Evolutionary conservation across 2,329 filamentous ascomycete genomes (phyloP), one percentile per base, ranked within the genome.

Genomic region (Botrytis tulipae): DNA sequence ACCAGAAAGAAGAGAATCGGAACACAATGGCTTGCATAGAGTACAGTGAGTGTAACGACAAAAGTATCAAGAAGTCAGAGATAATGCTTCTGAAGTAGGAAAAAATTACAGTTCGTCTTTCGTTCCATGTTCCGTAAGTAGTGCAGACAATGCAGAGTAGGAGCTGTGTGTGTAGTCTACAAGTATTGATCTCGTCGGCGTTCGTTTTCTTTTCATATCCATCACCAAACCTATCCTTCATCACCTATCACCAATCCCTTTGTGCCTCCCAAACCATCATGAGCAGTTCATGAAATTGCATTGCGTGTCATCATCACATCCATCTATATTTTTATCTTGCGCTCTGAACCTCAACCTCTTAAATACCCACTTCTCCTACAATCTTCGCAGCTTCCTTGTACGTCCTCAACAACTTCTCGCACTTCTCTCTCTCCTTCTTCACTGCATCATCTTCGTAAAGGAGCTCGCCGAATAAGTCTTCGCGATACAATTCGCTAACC

Each of bases 381-480:
- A 99, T 99, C 87, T 97, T 98, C 76, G 95, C 94, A 32, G 96
- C 96, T 85, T 99, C 96, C 80, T 94, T 94, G 85, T 99, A 99
- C 32, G 96, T 99, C 82, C 92, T 91, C 76, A 98, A 88, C 77
- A 99, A 87, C 83, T 94, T 96, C 87, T 99, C 96, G 84, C 96
- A 99, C 88, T 99, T 99, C 85, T 98, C 95, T 76, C 95, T 90
- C 85, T 98, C 95, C 81, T 94, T 95, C 88, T 98, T 98, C 82
- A 99, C 95, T 35, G 90, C 93, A 81, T 99, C 96, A 81, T 99
- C 96, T 83, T 99, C 96, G 83, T 99, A 98, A 57, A 99, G 86
- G 72, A 99, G 88, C 82, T 99, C 95, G 78, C 94, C 91, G 80
- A 98, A 98, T 48, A 97, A 85, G 48, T 90, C 84, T 83, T 98